phyloP scores from a whole-genome alignment of 2,329 filamentous ascomycete species.

The Ambrosiella xylebori region DNA sequence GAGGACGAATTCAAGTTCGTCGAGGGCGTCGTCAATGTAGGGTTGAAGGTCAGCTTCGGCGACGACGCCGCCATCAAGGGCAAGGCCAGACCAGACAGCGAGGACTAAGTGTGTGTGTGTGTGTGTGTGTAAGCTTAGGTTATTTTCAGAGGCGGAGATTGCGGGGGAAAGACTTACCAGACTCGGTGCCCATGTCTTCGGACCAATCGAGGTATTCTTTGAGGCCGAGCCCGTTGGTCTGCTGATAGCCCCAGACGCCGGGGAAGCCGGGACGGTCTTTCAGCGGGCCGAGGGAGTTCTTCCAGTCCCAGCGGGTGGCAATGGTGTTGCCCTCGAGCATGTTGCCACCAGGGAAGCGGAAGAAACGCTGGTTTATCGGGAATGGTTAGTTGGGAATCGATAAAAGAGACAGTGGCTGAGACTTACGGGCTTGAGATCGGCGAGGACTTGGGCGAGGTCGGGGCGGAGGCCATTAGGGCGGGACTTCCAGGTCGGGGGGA shows the following conservation, averaged over 20 bases:
- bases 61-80: conserved; percentile 34
- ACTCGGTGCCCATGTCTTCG: conserved; percentile 40
- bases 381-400: background rate
- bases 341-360: conserved; percentile 49
- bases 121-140: conserved; percentile 1
- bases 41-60: conserved; percentile 33
- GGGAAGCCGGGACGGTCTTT: conserved; percentile 36
- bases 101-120: conserved; percentile 23
- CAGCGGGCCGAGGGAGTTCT: conserved; percentile 36
- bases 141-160: background rate
- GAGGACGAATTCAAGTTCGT: conserved; percentile 46
- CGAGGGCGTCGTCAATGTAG: conserved; percentile 41
- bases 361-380: conserved; percentile 25
- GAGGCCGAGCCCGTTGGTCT: conserved; percentile 44
- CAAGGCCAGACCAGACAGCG: conserved; percentile 39
- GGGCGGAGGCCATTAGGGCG: conserved; percentile 39
- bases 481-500: conserved; percentile 42
- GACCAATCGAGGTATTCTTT: conserved; percentile 46
- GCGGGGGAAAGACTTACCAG: conserved; percentile 20
- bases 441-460: conserved; percentile 37
- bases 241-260: conserved; percentile 41
- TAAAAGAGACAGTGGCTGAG: too few species aligned
- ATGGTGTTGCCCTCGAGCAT: conserved; percentile 35
- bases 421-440: conserved; percentile 31
- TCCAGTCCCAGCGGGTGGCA: conserved; percentile 32